Conservation (phyloP, 148 eudicot species). For the Camellia sinensis region DNA sequence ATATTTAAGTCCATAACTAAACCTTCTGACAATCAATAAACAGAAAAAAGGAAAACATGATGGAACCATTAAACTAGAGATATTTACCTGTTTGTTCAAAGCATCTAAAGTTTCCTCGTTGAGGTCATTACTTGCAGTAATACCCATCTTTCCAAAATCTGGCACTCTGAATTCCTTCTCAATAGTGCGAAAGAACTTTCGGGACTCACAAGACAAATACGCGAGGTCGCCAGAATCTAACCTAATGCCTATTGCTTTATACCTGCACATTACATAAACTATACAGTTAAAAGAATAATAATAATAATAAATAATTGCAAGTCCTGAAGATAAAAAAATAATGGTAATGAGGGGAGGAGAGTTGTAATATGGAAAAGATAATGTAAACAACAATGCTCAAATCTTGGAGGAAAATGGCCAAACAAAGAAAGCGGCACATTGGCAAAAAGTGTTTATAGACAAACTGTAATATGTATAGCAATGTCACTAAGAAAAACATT, state of each 20-base stretch:
- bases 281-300: not conserved
- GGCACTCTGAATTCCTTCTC: conserved; percentile 74
- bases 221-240: conserved; percentile 97
- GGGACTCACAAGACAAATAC: conserved; percentile 77
- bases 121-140: conserved; percentile 93
- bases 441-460: not conserved
- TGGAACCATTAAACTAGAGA: not conserved
- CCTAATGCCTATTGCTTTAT: conserved; percentile 81
- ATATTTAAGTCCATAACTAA: not conserved
- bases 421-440: not conserved
- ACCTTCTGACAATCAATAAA: not conserved
- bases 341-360: not conserved
- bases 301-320: not conserved
- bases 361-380: not conserved
- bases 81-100: conserved; percentile 79
- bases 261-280: conserved; percentile 40
- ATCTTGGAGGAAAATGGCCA: not conserved
- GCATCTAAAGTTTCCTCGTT: conserved; percentile 95
- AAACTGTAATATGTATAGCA: not conserved
- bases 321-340: not conserved
- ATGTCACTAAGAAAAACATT: not conserved
- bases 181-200: conserved; percentile 64
- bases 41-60: not conserved
- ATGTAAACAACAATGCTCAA: not conserved
- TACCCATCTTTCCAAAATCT: conserved; percentile 66